A percentile compares a stretch with the other conserved stretches of the same genome.
Conservation (phyloP, 108 stramenopile species). For the Asterionellopsis glacialis region DNA sequence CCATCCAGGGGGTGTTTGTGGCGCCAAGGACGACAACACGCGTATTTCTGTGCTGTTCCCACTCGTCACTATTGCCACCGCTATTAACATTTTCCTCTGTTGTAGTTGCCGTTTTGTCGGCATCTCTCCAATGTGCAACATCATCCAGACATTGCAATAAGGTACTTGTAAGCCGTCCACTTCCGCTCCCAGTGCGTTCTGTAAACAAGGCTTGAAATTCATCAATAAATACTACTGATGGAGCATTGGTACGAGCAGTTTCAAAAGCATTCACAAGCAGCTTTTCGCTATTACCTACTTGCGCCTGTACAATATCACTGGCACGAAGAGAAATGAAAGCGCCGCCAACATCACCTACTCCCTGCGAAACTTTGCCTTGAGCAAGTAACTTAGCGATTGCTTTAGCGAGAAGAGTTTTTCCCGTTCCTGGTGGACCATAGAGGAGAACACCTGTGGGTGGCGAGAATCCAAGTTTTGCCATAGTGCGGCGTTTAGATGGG, state of each 20-base stretch:
- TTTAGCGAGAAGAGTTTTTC: constrained; percentile 82
- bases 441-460: constrained; percentile 71
- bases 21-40: constrained; percentile 71
- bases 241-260: constrained; percentile 61
- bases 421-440: constrained; percentile 79
- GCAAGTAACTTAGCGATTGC: constrained; percentile 49
- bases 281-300: constrained; percentile 82
- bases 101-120: constrained; percentile 11
- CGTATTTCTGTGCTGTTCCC: constrained; percentile 5
- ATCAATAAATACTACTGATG: constrained; percentile 78
- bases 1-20: constrained; percentile 81
- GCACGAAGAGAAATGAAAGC: constrained; percentile 70
- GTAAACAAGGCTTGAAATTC: constrained; percentile 83
- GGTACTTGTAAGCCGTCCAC: constrained; percentile 60
- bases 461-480: constrained; percentile 48
- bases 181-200: constrained; percentile 49
- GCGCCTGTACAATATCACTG: constrained; percentile 65
- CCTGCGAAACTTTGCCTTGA: constrained; percentile 7
- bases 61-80: not conserved
- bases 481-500: constrained; percentile 34
- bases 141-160: constrained; percentile 79
- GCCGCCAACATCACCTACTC: constrained; percentile 25
- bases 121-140: constrained; percentile 54
- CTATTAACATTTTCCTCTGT: not conserved
- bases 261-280: constrained; percentile 67